These are phyloP conservation scores for Saccharomycopsis microspora DNA, from an alignment of 805 yeast genomes.

Conservation along the genomic window DNA sequence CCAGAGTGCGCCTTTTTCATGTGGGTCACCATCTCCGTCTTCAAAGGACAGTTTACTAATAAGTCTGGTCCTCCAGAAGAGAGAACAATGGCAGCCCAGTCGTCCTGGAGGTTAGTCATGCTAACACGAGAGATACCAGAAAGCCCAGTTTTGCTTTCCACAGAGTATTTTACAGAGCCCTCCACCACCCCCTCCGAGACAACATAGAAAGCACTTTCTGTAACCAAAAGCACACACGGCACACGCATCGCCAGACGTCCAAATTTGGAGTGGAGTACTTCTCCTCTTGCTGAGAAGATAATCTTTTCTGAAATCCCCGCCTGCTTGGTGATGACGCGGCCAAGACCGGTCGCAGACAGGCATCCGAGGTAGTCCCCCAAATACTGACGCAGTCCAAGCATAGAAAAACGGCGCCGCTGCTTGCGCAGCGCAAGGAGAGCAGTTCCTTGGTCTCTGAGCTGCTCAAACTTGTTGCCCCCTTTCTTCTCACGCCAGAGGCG, in stretches of 20 bases:
- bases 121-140: slow-evolving; percentile 49
- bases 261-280: slow-evolving; percentile 71
- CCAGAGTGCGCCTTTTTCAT: slow-evolving; percentile 50
- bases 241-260: slow-evolving; percentile 83
- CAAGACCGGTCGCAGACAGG: slow-evolving; percentile 57
- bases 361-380: slow-evolving; percentile 93
- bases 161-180: slow-evolving; percentile 41
- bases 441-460: slow-evolving; percentile 78
- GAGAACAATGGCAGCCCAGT: slow-evolving; percentile 74
- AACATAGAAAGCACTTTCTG: slow-evolving; percentile 50
- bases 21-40: slow-evolving; percentile 79
- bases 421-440: slow-evolving; percentile 60
- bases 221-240: slow-evolving; percentile 62
- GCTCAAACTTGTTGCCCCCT: slow-evolving; percentile 74
- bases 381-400: slow-evolving; percentile 78
- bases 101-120: slow-evolving; percentile 73
- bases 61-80: slow-evolving; percentile 56
- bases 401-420: slow-evolving; percentile 80
- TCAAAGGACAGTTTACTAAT: slow-evolving; percentile 69
- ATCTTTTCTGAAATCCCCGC: slow-evolving; percentile 60
- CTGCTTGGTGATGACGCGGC: slow-evolving; percentile 61
- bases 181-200: slow-evolving; percentile 65
- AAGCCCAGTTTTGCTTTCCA: slow-evolving; percentile 56
- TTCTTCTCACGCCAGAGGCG: slow-evolving; percentile 70
- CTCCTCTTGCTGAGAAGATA: slow-evolving; percentile 75